phyloP scores from a whole-genome alignment of 2,329 filamentous ascomycete species.

The Fusarium transvaalense region DNA sequence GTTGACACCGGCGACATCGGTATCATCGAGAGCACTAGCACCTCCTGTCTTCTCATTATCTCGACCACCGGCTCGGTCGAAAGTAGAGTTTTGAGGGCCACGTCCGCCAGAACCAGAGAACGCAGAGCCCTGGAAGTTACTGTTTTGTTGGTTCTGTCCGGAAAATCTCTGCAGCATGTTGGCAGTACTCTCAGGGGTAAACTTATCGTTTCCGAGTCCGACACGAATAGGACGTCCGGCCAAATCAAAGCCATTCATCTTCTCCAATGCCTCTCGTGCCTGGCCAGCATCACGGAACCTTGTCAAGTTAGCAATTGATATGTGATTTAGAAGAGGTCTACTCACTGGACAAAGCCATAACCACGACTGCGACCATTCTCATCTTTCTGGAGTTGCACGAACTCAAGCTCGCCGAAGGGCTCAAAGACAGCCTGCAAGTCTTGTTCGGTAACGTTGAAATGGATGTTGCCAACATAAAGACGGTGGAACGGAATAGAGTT shows the following conservation, averaged over 20 bases:
- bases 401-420: conserved; percentile 97
- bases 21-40: conserved; percentile 95
- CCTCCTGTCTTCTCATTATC: conserved; percentile 92
- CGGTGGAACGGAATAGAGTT: conserved; percentile 96
- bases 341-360: conserved; percentile 99
- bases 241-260: conserved; percentile 99
- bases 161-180: conserved; percentile 93
- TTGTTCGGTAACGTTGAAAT: conserved; percentile 98
- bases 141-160: conserved; percentile 70
- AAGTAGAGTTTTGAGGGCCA: conserved; percentile 85
- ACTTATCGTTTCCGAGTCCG: conserved; percentile 99
- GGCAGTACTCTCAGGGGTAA: conserved; percentile 95
- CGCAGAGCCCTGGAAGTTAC: conserved; percentile 86
- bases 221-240: conserved; percentile 97
- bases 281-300: conserved; percentile 92
- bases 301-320: conserved; percentile 52
- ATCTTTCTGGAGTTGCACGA: conserved; percentile 97
- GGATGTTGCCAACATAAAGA: conserved; percentile 98
- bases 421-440: conserved; percentile 97
- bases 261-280: conserved; percentile 94
- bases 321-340: conserved; percentile 44
- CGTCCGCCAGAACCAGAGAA: conserved; percentile 93
- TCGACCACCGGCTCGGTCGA: conserved; percentile 89
- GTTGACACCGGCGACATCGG: conserved; percentile 97
- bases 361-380: conserved; percentile 90